Percentiles rank a stretch among this genome's conserved stretches.
Conservation (phyloP, 768 basidiomycete genomes). For the Mycena vitilis region DNA sequence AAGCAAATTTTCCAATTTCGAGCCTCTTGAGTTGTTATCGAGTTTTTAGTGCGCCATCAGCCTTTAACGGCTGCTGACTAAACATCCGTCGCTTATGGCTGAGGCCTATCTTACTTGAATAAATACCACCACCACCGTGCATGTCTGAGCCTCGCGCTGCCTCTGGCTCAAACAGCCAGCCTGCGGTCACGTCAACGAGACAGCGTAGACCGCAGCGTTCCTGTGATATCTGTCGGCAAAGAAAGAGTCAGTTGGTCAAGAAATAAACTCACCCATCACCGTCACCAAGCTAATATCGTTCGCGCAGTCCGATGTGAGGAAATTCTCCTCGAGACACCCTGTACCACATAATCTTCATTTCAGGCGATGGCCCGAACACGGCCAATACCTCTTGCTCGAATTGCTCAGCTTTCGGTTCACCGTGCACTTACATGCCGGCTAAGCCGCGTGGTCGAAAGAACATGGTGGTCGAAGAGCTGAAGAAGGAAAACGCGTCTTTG, state of each 20-base stretch:
- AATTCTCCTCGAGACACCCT: not conserved
- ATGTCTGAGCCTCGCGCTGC: too few species aligned
- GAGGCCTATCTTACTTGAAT: too few species aligned
- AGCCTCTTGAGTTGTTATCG: too few species aligned
- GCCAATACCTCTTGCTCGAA: not conserved
- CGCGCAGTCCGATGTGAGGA: not conserved
- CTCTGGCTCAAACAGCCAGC: too few species aligned
- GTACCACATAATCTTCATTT: not conserved
- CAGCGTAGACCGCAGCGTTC: not conserved
- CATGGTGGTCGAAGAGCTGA: not conserved
- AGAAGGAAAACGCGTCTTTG: constrained; percentile 1
- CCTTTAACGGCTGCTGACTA: too few species aligned
- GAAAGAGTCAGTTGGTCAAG: not conserved
- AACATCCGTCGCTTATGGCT: too few species aligned
- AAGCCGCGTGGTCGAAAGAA: not conserved
- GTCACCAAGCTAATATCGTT: not conserved
- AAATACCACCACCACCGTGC: too few species aligned
- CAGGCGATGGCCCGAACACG: constrained; percentile 1
- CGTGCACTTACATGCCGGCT: not conserved
- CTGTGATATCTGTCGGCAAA: not conserved
- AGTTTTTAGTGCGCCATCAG: too few species aligned
- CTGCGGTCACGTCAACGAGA: too few species aligned
- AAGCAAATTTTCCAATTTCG: too few species aligned
- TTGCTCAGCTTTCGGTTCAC: not conserved
- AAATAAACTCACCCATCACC: not conserved